phyloP scores from a whole-genome alignment of 441 rosid species.

The Gossypium aridum region DNA sequence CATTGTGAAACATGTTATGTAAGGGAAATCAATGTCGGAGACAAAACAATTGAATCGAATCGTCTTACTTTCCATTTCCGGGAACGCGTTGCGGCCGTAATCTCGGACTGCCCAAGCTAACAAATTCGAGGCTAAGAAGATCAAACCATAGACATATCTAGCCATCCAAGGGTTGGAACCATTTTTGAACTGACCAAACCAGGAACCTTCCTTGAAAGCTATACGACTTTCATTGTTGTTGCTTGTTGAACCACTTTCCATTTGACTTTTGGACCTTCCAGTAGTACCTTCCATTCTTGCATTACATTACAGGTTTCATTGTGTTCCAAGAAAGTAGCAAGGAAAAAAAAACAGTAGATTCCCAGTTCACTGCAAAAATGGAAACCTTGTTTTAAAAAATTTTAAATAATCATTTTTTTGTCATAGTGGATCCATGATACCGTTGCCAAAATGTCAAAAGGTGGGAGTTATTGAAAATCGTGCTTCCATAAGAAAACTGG shows the following conservation, averaged over 20 bases:
- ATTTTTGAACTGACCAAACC: conserved; percentile 74
- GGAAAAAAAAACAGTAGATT: conserved; percentile 4
- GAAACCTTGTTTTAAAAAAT: too few species aligned
- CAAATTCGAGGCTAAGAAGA: conserved; percentile 69
- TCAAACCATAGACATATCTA: conserved; percentile 75
- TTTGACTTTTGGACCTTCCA: conserved; percentile 25
- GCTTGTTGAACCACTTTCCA: conserved; percentile 46
- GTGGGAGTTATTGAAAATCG: not conserved
- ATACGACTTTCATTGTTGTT: conserved; percentile 31
- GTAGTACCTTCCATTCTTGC: conserved; percentile 29
- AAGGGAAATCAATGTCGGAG: too few species aligned
- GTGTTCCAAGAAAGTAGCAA: not conserved
- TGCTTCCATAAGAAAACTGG: not conserved
- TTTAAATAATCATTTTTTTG: not conserved
- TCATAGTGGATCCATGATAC: not conserved
- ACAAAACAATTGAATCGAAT: not conserved
- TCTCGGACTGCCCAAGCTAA: conserved; percentile 94
- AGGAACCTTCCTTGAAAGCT: conserved; percentile 41
- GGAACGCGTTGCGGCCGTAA: conserved; percentile 51
- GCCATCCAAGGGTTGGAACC: conserved; percentile 98
- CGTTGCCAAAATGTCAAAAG: conserved; percentile 6
- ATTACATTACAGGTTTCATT: conserved; percentile 25
- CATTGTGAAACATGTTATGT: not conserved
- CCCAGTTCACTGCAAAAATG: not conserved
- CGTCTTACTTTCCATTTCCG: conserved; percentile 64